Evolutionary conservation across 176 grass and related monocot genomes (phyloP), one percentile per base, ranked within the genome.

Genomic region (Carex myosuroides): DNA sequence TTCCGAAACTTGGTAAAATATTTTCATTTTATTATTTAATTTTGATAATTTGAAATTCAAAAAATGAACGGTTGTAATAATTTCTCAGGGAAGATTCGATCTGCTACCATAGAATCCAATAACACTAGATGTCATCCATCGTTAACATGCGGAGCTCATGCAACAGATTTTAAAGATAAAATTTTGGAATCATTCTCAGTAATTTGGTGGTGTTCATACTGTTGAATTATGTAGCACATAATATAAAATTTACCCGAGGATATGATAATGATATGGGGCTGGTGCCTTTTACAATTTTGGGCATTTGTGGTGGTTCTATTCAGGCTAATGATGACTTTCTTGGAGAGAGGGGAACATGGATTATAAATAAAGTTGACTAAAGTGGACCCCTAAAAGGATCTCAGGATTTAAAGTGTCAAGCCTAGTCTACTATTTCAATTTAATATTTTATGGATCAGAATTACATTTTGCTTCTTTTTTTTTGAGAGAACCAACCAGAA

Each of bases 291-390:
- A 39, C 37, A 39, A 39, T 26, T 26, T 26, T 0, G 26, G 26
- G 26, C 26, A 26, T 26, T 70, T 72, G 9, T 13, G 39, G 41
- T 48, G 69, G 1, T 72, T 70, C 69, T 29, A 22, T 55, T 26
- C 46, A 76, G 16, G 48, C 12, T 17, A 54, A 76, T 76, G 44
- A 55, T 76, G 46, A 55, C 71, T 52, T 44, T 10, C 29, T 61
- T 48, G 64, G 33, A 63, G 58, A 42, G 39, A 41, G 10, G 56
- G n/a, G 56, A 37, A 81, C 79, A 81, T 13, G 9, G 37, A 81
- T 64, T 82, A 50, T 61, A 82, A 82, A 82, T 82, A 82, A 82
- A 82, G 80, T 82, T 54, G 42, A 68, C 26, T 65, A 29, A 50
- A 46, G 80, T 63, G 80, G 61, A 82, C 80, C 61, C 54, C 20